phyloP scores from a whole-genome alignment of 2,329 filamentous ascomycete genomes.

The Trichoderma sp. region DNA sequence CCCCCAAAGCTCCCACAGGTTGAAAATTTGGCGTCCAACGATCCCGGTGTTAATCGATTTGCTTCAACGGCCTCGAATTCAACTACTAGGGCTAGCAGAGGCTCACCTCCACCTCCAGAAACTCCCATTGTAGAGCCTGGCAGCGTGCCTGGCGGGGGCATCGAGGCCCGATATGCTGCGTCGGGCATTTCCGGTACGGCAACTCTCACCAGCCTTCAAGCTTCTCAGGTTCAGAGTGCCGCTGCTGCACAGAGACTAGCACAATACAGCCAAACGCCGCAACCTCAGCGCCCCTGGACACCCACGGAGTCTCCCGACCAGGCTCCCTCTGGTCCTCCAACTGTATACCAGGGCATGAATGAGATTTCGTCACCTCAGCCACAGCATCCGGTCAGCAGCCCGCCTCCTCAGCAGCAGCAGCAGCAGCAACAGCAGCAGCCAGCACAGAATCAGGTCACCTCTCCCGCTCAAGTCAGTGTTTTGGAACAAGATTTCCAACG shows the following conservation, averaged over 20 bases:
- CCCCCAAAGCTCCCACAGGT: slow-evolving; percentile 32
- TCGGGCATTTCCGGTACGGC: slow-evolving; percentile 86
- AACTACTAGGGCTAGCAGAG: slow-evolving; percentile 87
- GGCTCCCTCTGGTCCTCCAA: slow-evolving; percentile 85
- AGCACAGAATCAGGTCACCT: slow-evolving; percentile 38
- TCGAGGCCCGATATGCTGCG: slow-evolving; percentile 89
- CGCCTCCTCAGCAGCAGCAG: slow-evolving; percentile 45
- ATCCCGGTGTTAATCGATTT: slow-evolving; percentile 63
- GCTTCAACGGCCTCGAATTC: slow-evolving; percentile 88
- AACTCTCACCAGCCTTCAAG: slow-evolving; percentile 73
- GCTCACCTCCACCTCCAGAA: slow-evolving; percentile 92
- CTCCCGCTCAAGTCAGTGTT: slow-evolving; percentile 65
- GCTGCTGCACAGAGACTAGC: slow-evolving; percentile 80
- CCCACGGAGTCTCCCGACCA: slow-evolving; percentile 88
- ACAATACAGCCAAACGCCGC: slow-evolving; percentile 65
- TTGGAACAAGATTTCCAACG: slow-evolving; percentile 85
- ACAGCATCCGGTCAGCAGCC: slow-evolving; percentile 48
- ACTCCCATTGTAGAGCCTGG: slow-evolving; percentile 80
- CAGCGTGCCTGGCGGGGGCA: slow-evolving; percentile 73
- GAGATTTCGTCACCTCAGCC: slow-evolving; percentile 62
- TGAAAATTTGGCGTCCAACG: slow-evolving; percentile 41
- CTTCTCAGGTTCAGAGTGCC: slow-evolving; percentile 67
- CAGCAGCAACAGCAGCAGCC: slow-evolving; percentile 49
- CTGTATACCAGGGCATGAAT: slow-evolving; percentile 85
- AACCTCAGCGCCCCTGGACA: slow-evolving; percentile 75